Percentiles rank a stretch among this genome's conserved stretches.
Evolutionary conservation across 192 early-diverging fungal species (phyloP).

Genomic region (Umbelopsis ramanniana): DNA sequence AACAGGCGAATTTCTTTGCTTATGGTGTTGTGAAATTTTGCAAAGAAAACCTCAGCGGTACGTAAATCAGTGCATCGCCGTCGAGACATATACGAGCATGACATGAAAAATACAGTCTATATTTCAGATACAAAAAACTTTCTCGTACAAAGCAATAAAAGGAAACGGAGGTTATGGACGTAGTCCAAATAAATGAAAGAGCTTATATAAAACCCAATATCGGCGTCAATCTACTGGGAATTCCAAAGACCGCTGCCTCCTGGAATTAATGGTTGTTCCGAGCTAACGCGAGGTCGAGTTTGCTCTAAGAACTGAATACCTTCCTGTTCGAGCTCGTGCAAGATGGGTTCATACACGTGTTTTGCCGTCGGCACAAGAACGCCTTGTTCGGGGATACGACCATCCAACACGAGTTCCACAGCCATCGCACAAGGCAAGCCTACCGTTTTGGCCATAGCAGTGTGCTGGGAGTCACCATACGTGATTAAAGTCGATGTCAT

Average conservation of each 20-base stretch:
- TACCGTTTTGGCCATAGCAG: conserved; percentile 85
- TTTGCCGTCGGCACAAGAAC: conserved; percentile 67
- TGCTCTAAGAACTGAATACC: conserved; percentile 71
- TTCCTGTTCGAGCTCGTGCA: conserved; percentile 62
- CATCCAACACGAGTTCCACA: conserved; percentile 67
- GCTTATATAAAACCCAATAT: conserved; percentile 10
- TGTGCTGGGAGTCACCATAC: conserved; percentile 70
- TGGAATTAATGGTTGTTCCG: conserved; percentile 22
- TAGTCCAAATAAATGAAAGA: no score
- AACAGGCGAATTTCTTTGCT: no score
- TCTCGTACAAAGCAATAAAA: no score
- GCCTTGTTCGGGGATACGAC: conserved; percentile 58
- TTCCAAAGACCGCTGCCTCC: conserved; percentile 36
- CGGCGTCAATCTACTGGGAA: neutral
- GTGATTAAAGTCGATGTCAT: conserved; percentile 71
- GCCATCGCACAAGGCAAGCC: conserved; percentile 82
- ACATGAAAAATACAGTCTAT: no score
- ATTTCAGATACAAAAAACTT: no score
- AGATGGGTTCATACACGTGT: conserved; percentile 74
- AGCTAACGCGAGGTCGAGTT: conserved; percentile 4
- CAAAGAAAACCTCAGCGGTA: no score
- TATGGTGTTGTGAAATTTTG: no score
- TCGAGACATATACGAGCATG: no score
- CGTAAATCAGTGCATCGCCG: no score
- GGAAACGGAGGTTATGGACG: no score